Conservation (phyloP, 345 rosid species). For the Turritis glabra region DNA sequence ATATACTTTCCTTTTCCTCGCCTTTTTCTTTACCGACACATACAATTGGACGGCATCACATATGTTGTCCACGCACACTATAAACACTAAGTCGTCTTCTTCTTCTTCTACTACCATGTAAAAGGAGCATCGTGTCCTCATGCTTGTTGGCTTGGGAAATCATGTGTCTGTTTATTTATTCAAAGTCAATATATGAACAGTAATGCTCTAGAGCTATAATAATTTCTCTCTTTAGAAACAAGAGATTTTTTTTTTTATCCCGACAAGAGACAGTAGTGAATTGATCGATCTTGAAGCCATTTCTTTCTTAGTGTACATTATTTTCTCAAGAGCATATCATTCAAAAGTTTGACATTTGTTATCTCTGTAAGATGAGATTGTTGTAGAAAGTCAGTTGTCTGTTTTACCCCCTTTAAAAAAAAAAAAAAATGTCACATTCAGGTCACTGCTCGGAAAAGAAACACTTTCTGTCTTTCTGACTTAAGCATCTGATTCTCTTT, state of each 20-base stretch:
- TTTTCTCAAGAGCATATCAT: slow-evolving; percentile 14
- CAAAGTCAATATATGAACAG: slow-evolving; percentile 26
- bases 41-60: slow-evolving; percentile 30
- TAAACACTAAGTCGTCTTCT: slow-evolving; percentile 3
- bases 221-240: background rate
- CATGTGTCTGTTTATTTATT: slow-evolving; percentile 1
- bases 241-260: background rate
- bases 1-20: slow-evolving; percentile 26
- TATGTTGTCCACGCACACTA: slow-evolving; percentile 34
- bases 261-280: slow-evolving; percentile 15
- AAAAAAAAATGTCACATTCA: slow-evolving; percentile 8
- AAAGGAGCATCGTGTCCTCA: slow-evolving; percentile 28
- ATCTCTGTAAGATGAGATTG: slow-evolving; percentile 20
- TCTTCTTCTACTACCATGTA: slow-evolving; percentile 3
- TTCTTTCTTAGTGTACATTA: background rate
- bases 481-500: slow-evolving; percentile 36
- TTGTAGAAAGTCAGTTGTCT: slow-evolving; percentile 28
- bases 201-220: background rate
- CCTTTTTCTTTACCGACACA: slow-evolving; percentile 41
- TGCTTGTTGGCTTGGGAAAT: slow-evolving; percentile 16
- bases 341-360: slow-evolving; percentile 30
- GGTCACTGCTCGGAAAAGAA: slow-evolving; percentile 5
- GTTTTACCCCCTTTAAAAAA: background rate
- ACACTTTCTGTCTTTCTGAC: slow-evolving; percentile 26
- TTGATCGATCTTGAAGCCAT: background rate